phyloP scores from a whole-genome alignment of 1,284 basidiomycete genomes.

The Leccinum fallax region DNA sequence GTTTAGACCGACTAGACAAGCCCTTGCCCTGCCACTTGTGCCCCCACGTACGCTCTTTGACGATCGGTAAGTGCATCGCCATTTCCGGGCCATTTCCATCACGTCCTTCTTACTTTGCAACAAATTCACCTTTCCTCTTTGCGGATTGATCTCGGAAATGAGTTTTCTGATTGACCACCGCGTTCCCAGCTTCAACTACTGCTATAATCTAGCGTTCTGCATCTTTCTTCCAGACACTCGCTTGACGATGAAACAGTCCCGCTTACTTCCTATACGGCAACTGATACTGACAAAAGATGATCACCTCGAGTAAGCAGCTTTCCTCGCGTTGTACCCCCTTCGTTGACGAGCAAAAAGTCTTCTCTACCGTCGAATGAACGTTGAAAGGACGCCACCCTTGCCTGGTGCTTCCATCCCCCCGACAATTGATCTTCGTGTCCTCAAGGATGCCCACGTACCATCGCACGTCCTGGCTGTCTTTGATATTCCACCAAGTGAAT shows the following conservation, averaged over 20 bases:
- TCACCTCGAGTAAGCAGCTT: constrained; percentile 44
- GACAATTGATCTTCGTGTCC: constrained; percentile 45
- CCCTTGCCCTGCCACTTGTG: constrained; percentile 1
- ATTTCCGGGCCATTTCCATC: constrained; percentile 4
- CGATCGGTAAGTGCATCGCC: constrained; percentile 28
- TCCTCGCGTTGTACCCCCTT: neutral
- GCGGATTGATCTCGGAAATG: constrained; percentile 22
- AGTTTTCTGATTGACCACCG: constrained; percentile 19
- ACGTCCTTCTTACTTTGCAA: constrained; percentile 5
- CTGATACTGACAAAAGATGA: constrained; percentile 30
- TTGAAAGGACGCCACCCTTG: constrained; percentile 34
- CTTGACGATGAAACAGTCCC: constrained; percentile 29
- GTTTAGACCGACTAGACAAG: constrained; percentile 1
- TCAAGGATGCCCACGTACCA: constrained; percentile 44
- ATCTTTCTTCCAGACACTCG: constrained; percentile 13
- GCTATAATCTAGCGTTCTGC: constrained; percentile 12
- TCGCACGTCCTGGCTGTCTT: constrained; percentile 54
- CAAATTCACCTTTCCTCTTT: constrained; percentile 1
- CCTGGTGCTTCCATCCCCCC: constrained; percentile 37
- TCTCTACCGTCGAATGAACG: constrained; percentile 51
- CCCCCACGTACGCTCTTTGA: constrained; percentile 19
- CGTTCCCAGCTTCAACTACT: constrained; percentile 16
- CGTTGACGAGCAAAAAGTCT: constrained; percentile 37
- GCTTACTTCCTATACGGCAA: constrained; percentile 28
- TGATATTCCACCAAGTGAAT: constrained; percentile 33